Conservation (phyloP, 2,329 filamentous ascomycete species). For the Diaporthe longicolla region DNA sequence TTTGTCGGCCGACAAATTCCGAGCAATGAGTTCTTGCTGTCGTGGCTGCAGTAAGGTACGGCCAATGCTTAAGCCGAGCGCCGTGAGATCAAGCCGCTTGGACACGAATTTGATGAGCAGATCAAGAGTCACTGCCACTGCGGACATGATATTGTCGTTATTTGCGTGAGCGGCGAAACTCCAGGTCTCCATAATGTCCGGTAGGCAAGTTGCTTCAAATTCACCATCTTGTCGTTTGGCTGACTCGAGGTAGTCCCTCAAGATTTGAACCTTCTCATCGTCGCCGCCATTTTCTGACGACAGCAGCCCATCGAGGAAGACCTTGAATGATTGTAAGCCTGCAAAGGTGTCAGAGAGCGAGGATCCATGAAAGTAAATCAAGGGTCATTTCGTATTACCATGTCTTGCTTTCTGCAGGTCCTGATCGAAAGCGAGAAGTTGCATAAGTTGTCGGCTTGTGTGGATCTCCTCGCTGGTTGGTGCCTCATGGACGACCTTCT, state of each 20-base stretch:
- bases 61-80: constrained; percentile 83
- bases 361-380: neutral
- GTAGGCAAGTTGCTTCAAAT: constrained; percentile 75
- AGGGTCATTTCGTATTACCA: constrained; percentile 57
- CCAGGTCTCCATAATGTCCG: constrained; percentile 91
- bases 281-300: constrained; percentile 64
- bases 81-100: constrained; percentile 78
- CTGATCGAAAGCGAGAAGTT: constrained; percentile 79
- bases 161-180: constrained; percentile 83
- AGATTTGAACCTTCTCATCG: constrained; percentile 67
- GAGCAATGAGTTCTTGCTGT: constrained; percentile 84
- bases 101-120: constrained; percentile 86
- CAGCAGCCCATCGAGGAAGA: constrained; percentile 77
- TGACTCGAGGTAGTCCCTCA: constrained; percentile 77
- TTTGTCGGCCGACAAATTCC: constrained; percentile 84
- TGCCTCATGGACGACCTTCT: constrained; percentile 69
- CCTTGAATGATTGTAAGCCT: constrained; percentile 79
- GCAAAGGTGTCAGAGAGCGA: constrained; percentile 34
- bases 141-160: constrained; percentile 85
- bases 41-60: constrained; percentile 85
- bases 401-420: constrained; percentile 77
- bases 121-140: constrained; percentile 84
- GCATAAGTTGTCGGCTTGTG: constrained; percentile 76
- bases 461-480: constrained; percentile 73
- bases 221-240: constrained; percentile 67